Base-by-base conservation (phyloP, 768 basidiomycete genomes). In the Leucosporidium scottii region DNA sequence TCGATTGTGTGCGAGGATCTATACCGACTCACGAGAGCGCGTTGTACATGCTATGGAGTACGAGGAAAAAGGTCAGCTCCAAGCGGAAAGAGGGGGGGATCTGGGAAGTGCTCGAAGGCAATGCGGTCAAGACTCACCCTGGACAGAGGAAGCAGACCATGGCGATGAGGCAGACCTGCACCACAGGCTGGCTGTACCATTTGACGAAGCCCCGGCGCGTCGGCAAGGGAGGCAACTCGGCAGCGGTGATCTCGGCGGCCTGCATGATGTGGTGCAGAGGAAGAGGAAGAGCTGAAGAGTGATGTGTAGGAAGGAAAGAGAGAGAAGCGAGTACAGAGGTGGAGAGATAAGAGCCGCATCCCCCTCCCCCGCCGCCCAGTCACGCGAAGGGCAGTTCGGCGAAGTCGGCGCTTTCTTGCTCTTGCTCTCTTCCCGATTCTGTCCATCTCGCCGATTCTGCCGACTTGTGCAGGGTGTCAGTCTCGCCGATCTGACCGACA, bases 101-200 rank as follows among this genome's bases (percentile, higher is more conserved):
- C 10, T 23, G 15, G 58, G 4, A 17, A 3, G 27, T 39, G 20
- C 15, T 25, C 13, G 31, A 58, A 23, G 31, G 51, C 44, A 36
- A 56, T n/a, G 9, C 30, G 21, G 47, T 2, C 4, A 7, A 30
- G 23, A 59, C 58, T 6, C 21, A 60, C 63, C 63, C 51, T 12
- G 68, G 63, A 39, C 64, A 69, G 9, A 49, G 59, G 49, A 71
- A 71, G 66, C 70, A 71, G 25, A 62, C 53, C 30, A 65, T 25
- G 10, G 66, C 61, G 49, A 71, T 61, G 44, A 71, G 3, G 30
- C 31, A 27, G 25, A 66, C 62, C 36, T 71, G 70, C 2, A 34
- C 34, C 7, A 44, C n/a, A 0, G 66, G 48, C 9, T 64, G 39
- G 20, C 63, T 56, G 56, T 61, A 67, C 13, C 39, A 15, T 18